Percentiles rank a stretch among this genome's conserved stretches.
These are phyloP conservation scores for Sodiomyces alkalinus DNA, from an alignment of 2,329 filamentous ascomycete genomes.

Conservation along the genomic window DNA sequence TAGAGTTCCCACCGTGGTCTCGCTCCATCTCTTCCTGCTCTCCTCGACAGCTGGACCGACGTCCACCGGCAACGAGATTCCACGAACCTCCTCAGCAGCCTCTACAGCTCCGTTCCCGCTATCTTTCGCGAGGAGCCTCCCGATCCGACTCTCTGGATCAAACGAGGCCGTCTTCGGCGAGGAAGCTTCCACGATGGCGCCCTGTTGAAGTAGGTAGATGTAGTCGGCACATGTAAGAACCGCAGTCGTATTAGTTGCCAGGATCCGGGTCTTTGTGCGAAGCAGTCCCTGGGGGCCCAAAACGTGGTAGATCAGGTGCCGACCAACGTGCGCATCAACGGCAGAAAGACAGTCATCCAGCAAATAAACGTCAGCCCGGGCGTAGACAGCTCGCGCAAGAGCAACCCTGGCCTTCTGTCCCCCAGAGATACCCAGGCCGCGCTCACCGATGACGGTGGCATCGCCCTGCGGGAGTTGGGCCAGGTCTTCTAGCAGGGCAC, in stretches of 20 bases:
- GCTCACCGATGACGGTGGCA: constrained; percentile 89
- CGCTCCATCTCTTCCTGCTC: no score
- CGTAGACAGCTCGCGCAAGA: constrained; percentile 86
- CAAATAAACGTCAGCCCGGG: constrained; percentile 89
- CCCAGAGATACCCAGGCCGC: constrained; percentile 88
- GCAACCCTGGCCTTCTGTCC: constrained; percentile 92
- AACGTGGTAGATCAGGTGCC: constrained; percentile 89
- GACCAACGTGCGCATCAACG: constrained; percentile 94
- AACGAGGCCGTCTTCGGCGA: constrained; percentile 91
- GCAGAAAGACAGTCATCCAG: constrained; percentile 90
- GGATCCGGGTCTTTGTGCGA: constrained; percentile 71
- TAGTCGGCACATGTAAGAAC: constrained; percentile 82
- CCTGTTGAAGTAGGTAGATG: constrained; percentile 72
- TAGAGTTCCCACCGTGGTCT: no score
- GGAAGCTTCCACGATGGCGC: constrained; percentile 72
- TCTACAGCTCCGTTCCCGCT: constrained; percentile 78
- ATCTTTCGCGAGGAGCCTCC: no score
- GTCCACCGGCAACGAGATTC: constrained; percentile 57
- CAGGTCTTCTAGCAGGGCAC: constrained; percentile 83
- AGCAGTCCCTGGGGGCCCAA: constrained; percentile 75
- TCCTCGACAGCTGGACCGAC: constrained; percentile 58
- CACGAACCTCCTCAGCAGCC: constrained; percentile 86
- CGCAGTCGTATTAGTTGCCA: constrained; percentile 90
- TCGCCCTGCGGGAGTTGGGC: constrained; percentile 86
- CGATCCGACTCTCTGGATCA: constrained; percentile 68